These are phyloP conservation scores for Lentinula detonsa DNA, from an alignment of 768 basidiomycete genomes.

Conservation along the genomic window DNA sequence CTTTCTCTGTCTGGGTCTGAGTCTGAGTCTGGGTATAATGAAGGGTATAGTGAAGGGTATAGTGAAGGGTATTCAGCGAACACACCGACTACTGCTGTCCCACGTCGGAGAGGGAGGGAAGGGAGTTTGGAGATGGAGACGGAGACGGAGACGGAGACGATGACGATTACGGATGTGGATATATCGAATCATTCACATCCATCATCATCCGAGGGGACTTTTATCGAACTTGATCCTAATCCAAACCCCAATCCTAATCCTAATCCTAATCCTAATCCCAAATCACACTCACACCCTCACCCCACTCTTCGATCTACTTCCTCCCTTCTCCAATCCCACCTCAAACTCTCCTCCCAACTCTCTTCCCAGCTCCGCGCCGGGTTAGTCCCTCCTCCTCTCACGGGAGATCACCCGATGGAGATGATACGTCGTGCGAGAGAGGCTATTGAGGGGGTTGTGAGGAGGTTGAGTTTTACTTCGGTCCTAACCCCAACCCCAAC, in stretches of 20 bases:
- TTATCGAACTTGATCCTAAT: neutral
- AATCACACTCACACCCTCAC: constrained; percentile 9
- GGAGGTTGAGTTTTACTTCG: constrained; percentile 32
- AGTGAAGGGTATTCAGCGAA: neutral
- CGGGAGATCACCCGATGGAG: constrained; percentile 55
- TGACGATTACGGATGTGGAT: neutral
- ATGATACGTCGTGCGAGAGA: constrained; percentile 52
- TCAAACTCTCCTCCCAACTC: constrained; percentile 13
- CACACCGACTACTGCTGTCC: neutral
- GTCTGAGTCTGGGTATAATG: too few species aligned
- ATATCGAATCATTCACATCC: constrained; percentile 14
- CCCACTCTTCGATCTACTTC: constrained; percentile 5
- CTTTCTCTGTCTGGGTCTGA: too few species aligned
- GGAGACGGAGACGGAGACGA: too few species aligned
- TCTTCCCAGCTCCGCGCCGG: constrained; percentile 61
- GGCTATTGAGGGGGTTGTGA: constrained; percentile 58
- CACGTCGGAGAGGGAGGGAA: neutral
- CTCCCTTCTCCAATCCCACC: neutral
- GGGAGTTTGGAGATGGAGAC: too few species aligned
- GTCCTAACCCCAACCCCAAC: too few species aligned
- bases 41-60: too few species aligned
- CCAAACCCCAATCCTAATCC: too few species aligned
- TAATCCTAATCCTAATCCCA: neutral
- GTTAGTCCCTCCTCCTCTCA: constrained; percentile 37
- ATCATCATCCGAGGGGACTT: too few species aligned